Percentiles rank a stretch among this genome's conserved stretches.
These are phyloP conservation scores for Saururus chinensis DNA, from an alignment of 164 flowering plant genomes.

Conservation along the genomic window DNA sequence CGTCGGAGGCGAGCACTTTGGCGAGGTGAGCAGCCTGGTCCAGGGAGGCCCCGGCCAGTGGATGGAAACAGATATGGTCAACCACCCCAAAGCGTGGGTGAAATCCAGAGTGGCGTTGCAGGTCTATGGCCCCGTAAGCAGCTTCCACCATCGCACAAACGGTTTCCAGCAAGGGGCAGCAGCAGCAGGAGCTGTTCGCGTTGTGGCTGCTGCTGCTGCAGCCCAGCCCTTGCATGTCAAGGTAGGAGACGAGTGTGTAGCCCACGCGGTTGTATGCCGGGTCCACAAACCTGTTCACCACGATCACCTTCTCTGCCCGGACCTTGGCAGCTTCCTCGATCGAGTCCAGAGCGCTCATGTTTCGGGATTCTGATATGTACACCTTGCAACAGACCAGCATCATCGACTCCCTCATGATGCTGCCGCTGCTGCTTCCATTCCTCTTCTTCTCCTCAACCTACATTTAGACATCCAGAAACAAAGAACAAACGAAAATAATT, in stretches of 20 bases:
- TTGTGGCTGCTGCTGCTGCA: background rate
- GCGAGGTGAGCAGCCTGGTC: slow-evolving; percentile 68
- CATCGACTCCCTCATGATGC: background rate
- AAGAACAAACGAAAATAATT: too few species aligned
- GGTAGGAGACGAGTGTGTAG: slow-evolving; percentile 51
- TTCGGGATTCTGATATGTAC: slow-evolving; percentile 58
- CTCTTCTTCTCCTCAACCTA: background rate
- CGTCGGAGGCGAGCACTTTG: slow-evolving; percentile 42
- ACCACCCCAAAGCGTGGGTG: slow-evolving; percentile 76
- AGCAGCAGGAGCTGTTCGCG: too few species aligned
- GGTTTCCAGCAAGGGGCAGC: slow-evolving; percentile 38
- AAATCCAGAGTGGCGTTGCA: slow-evolving; percentile 50
- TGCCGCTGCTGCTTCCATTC: background rate
- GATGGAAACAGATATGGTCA: slow-evolving; percentile 64
- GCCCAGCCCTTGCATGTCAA: slow-evolving; percentile 22
- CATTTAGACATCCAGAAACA: background rate
- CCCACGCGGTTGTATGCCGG: slow-evolving; percentile 40
- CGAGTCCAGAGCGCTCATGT: slow-evolving; percentile 38
- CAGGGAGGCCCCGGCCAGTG: slow-evolving; percentile 52
- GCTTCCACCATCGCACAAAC: slow-evolving; percentile 51
- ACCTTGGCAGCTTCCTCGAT: slow-evolving; percentile 45
- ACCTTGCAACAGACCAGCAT: slow-evolving; percentile 54
- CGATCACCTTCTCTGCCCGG: slow-evolving; percentile 32
- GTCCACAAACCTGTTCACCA: slow-evolving; percentile 51
- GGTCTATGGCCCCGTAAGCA: slow-evolving; percentile 45